Conservation (phyloP, 805 yeast species). For the Cyberlindnera nakhonratchasimensis region DNA sequence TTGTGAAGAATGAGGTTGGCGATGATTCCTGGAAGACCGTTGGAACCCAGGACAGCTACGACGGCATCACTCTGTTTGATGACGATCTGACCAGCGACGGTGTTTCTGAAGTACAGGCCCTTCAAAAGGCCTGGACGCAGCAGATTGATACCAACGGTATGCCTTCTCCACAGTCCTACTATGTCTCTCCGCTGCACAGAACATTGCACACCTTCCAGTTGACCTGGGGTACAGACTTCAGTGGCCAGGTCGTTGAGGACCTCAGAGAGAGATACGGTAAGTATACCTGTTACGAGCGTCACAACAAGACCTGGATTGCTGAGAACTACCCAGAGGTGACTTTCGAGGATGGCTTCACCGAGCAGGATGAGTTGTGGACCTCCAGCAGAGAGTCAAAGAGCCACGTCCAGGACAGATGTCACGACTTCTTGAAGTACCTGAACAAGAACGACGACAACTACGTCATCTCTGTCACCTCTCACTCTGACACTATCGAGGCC, state of each 20-base stretch:
- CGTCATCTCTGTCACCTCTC: constrained; percentile 4
- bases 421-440: not conserved
- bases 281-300: constrained; percentile 11
- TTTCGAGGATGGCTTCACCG: constrained; percentile 10
- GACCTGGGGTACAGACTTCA: constrained; percentile 11
- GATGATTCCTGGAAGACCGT: constrained; percentile 7
- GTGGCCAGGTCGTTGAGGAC: constrained; percentile 7
- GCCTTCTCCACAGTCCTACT: constrained; percentile 8
- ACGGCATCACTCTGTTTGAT: constrained; percentile 7
- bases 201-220: constrained; percentile 12
- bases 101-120: not conserved
- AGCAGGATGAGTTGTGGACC: constrained; percentile 8
- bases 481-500: constrained; percentile 1
- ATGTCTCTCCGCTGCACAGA: constrained; percentile 14
- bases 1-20: constrained; percentile 6
- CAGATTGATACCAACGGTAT: constrained; percentile 6
- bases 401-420: not conserved
- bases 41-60: constrained; percentile 5
- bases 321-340: constrained; percentile 6
- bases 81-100: constrained; percentile 11
- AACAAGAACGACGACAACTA: not conserved
- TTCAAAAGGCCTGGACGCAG: not conserved
- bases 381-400: not conserved
- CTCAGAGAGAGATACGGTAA: constrained; percentile 14
- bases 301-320: constrained; percentile 8